Conservation (phyloP, 2,329 filamentous ascomycete genomes). For the Fusarium sambucinum region DNA sequence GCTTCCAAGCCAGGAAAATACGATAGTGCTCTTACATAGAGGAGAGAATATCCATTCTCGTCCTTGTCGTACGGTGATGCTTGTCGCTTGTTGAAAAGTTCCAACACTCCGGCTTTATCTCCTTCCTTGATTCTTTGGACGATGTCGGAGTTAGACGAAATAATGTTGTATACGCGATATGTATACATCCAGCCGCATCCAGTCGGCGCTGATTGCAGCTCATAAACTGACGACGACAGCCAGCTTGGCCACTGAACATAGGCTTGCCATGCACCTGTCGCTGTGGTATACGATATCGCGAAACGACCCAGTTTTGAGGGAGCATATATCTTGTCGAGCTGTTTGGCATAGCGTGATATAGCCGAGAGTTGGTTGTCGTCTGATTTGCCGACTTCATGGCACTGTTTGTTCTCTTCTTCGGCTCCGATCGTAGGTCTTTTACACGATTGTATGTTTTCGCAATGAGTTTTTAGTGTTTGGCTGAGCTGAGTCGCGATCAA, state of each 20-base stretch:
- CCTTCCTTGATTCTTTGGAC: constrained; percentile 20
- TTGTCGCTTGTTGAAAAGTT: constrained; percentile 36
- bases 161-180: constrained; percentile 43
- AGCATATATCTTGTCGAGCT: not conserved
- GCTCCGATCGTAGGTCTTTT: accelerated
- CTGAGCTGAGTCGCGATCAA: constrained; percentile 21
- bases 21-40: too few relatives aligned
- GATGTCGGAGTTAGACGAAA: constrained; percentile 31
- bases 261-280: constrained; percentile 39
- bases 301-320: constrained; percentile 32
- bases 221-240: constrained; percentile 36
- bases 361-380: not conserved
- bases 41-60: constrained; percentile 7
- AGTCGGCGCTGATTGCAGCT: constrained; percentile 30
- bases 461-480: constrained; percentile 8
- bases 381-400: accelerated
- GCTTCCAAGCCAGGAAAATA: too few relatives aligned
- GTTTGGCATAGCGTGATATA: not conserved
- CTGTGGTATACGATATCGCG: constrained; percentile 4
- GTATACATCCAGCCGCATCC: not conserved
- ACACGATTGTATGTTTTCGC: not conserved
- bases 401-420: not conserved
- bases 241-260: constrained; percentile 44
- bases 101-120: constrained; percentile 33
- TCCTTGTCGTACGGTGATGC: constrained; percentile 47